Percentiles rank a stretch among this genome's conserved stretches.
These are phyloP conservation scores for Apiotrichum akiyoshidainum DNA, from an alignment of 1,284 basidiomycete genomes.

Conservation along the genomic window DNA sequence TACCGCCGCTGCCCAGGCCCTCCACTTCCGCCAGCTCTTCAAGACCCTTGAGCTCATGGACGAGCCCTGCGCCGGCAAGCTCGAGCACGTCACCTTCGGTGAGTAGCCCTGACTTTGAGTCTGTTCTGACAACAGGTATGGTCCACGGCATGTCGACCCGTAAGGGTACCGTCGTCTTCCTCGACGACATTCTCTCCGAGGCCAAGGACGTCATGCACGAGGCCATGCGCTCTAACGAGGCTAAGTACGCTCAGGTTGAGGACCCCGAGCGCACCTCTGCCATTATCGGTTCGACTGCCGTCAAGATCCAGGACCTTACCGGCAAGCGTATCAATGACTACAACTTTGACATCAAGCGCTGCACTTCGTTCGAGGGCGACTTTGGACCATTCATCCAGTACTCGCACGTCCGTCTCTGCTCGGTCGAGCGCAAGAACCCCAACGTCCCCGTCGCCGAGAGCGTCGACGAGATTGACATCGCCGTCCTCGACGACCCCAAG, in stretches of 20 bases:
- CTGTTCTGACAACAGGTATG: conserved; percentile 42
- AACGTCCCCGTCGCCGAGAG: conserved; percentile 68
- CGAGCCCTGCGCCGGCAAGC: conserved; percentile 74
- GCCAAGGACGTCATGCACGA: conserved; percentile 91
- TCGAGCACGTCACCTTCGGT: conserved; percentile 91
- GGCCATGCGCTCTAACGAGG: conserved; percentile 92
- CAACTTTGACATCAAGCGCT: conserved; percentile 89
- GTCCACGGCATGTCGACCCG: conserved; percentile 98
- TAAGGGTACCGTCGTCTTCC: conserved; percentile 92
- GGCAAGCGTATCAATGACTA: conserved; percentile 97
- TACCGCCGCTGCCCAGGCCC: conserved; percentile 88
- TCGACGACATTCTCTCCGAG: conserved; percentile 91
- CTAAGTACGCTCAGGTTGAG: conserved; percentile 84
- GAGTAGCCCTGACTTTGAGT: conserved; percentile 1
- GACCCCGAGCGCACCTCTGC: conserved; percentile 77
- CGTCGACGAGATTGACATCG: conserved; percentile 66
- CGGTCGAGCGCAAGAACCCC: conserved; percentile 90
- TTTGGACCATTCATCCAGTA: conserved; percentile 94
- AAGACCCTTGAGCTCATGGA: conserved; percentile 89
- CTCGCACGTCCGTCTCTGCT: conserved; percentile 90
- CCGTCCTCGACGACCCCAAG: conserved; percentile 66
- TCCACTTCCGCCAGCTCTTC: conserved; percentile 92
- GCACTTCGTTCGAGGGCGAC: conserved; percentile 95
- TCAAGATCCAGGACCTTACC: conserved; percentile 98
- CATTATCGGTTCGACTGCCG: conserved; percentile 90